Conservation (phyloP, 768 basidiomycete species). For the Auricularia auricula-judae region DNA sequence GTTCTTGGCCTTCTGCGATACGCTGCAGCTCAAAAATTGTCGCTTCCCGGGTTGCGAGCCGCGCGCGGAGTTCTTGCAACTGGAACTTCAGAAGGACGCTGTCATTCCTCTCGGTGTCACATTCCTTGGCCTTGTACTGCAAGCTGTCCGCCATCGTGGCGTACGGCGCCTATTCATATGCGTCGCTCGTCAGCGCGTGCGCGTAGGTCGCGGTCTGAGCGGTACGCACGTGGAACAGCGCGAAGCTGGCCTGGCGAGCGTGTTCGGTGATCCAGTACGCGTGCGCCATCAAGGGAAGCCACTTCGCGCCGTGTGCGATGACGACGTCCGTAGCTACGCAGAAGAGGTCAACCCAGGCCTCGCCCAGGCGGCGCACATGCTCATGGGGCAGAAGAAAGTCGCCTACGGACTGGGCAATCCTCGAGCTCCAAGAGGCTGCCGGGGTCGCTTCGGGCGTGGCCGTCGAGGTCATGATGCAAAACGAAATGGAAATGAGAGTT, state of each 20-base stretch:
- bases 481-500: too few relatives aligned
- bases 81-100: not conserved
- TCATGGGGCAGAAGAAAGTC: too few relatives aligned
- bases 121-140: not conserved
- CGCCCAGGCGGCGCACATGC: too few relatives aligned
- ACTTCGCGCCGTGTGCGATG: too few relatives aligned
- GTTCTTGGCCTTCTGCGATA: not conserved
- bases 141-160: not conserved
- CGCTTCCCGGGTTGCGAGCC: not conserved
- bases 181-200: not conserved
- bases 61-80: not conserved
- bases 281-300: too few relatives aligned
- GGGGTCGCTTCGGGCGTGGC: too few relatives aligned
- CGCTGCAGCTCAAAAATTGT: not conserved
- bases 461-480: too few relatives aligned
- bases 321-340: too few relatives aligned
- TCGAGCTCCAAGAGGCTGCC: too few relatives aligned
- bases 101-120: not conserved
- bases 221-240: not conserved
- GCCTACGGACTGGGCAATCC: too few relatives aligned
- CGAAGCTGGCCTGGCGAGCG: not conserved
- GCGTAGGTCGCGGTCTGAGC: not conserved
- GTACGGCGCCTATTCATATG: not conserved
- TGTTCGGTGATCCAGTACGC: too few relatives aligned
- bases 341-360: too few relatives aligned